Evolutionary conservation across 2,329 filamentous ascomycete genomes (phyloP).

Genomic region (Claviceps paspali): DNA sequence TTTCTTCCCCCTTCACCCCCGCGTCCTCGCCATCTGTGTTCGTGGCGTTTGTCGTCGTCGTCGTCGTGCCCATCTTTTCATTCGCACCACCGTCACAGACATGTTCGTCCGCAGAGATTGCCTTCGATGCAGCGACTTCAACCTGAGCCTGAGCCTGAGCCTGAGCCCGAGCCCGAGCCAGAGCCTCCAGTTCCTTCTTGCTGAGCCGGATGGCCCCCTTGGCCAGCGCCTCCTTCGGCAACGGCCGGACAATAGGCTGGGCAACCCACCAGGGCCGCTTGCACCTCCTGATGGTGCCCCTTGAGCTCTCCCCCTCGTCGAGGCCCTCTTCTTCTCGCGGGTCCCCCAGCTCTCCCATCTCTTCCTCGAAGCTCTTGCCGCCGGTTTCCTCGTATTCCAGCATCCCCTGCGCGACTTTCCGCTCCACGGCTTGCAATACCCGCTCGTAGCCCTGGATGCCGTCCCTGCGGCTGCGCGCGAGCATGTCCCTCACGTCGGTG

Average conservation of each 20-base stretch:
- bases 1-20: neutral
- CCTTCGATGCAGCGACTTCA: constrained; percentile 27
- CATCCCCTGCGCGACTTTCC: constrained; percentile 56
- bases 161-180: constrained; percentile 4
- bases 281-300: constrained; percentile 55
- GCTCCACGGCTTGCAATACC: constrained; percentile 61
- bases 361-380: constrained; percentile 32
- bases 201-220: constrained; percentile 63
- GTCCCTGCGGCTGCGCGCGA: constrained; percentile 52
- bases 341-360: constrained; percentile 12
- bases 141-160: constrained; percentile 6
- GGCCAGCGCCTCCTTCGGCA: constrained; percentile 75
- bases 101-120: constrained; percentile 5
- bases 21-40: too few species aligned
- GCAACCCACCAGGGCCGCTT: constrained; percentile 80
- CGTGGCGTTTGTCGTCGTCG: neutral
- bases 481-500: constrained; percentile 70
- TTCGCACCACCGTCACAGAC: constrained; percentile 15
- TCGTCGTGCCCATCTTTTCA: constrained; percentile 6
- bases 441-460: constrained; percentile 66
- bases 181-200: constrained; percentile 43
- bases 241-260: constrained; percentile 71
- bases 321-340: constrained; percentile 15
- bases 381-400: constrained; percentile 45
- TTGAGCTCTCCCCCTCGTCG: constrained; percentile 42